A percentile compares a stretch with the other conserved stretches of the same genome.
These are phyloP conservation scores for Aspergillus brunneoviolaceus DNA, from an alignment of 2,329 filamentous ascomycete genomes.

Conservation along the genomic window DNA sequence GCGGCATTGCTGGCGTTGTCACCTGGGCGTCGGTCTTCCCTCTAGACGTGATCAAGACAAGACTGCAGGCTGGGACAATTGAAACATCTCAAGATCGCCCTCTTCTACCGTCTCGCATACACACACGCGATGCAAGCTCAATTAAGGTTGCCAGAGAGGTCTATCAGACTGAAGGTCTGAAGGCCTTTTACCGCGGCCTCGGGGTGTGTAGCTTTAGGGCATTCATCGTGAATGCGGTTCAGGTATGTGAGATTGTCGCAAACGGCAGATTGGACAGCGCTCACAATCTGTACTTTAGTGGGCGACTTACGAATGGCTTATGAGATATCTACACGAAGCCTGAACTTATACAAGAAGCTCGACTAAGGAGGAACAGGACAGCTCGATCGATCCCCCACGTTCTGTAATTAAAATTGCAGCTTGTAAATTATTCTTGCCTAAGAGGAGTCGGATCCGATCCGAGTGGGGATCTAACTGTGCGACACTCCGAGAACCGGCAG, in stretches of 20 bases:
- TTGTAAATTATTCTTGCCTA: conserved; percentile 33
- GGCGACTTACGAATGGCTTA: conserved; percentile 87
- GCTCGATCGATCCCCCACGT: background rate
- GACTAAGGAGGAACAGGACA: conserved; percentile 2
- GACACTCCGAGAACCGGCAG: conserved; percentile 31
- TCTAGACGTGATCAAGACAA: conserved; percentile 86
- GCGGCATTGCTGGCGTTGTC: conserved; percentile 80
- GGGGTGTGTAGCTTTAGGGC: conserved; percentile 80
- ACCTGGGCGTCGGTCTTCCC: conserved; percentile 93
- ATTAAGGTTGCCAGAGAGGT: conserved; percentile 64
- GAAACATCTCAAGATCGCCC: conserved; percentile 24
- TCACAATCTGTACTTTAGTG: conserved; percentile 56
- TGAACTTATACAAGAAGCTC: conserved; percentile 16
- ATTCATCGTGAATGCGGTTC: conserved; percentile 90
- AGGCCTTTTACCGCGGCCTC: conserved; percentile 71
- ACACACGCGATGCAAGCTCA: conserved; percentile 48
- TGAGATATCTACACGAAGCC: conserved; percentile 49
- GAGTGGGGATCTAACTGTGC: conserved; percentile 19
- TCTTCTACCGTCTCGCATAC: conserved; percentile 21
- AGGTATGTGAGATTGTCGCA: conserved; percentile 41
- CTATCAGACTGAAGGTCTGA: conserved; percentile 63
- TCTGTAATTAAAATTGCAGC: conserved; percentile 17
- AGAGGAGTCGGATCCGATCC: conserved; percentile 16
- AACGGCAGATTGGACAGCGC: background rate
- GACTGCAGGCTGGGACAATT: conserved; percentile 72